These are phyloP conservation scores for Moniliella sp. DNA, from an alignment of 1,284 basidiomycete genomes.

Conservation along the genomic window DNA sequence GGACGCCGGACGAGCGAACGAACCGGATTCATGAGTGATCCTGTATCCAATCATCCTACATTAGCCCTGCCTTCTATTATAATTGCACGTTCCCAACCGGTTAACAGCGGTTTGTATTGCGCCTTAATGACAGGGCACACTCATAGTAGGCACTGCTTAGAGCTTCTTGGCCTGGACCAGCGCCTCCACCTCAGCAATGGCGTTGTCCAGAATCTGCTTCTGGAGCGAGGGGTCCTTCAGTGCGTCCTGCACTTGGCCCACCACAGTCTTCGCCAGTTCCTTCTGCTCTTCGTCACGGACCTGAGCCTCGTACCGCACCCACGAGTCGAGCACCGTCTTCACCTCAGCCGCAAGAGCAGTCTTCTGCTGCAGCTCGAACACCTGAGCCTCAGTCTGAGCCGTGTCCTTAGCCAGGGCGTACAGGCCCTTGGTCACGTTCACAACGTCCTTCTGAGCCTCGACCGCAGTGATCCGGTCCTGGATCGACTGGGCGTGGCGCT, in stretches of 20 bases:
- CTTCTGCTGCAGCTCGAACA: conserved; percentile 76
- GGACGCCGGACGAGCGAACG: no score
- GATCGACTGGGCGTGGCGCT: conserved; percentile 77
- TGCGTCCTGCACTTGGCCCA: conserved; percentile 60
- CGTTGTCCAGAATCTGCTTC: conserved; percentile 65
- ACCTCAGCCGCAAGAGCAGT: conserved; percentile 66
- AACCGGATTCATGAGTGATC: no score
- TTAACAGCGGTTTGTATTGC: no score
- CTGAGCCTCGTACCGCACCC: conserved; percentile 93
- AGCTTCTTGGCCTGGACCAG: no score
- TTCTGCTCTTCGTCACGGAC: conserved; percentile 86
- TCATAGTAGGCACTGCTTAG: no score
- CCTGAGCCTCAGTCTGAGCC: conserved; percentile 66
- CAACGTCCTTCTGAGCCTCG: conserved; percentile 78
- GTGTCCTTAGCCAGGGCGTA: conserved; percentile 92
- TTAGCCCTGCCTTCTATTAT: no score
- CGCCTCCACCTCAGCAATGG: conserved; percentile 76
- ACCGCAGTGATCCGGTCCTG: conserved; percentile 77
- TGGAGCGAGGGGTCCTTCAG: conserved; percentile 77
- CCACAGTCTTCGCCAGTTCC: conserved; percentile 64
- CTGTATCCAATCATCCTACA: no score
- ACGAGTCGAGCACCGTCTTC: conserved; percentile 84
- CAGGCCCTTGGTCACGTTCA: conserved; percentile 64
- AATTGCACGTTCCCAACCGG: no score
- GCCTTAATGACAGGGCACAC: no score